Conservation (phyloP, 2,329 filamentous ascomycete species). For the Penicillium sp. region DNA sequence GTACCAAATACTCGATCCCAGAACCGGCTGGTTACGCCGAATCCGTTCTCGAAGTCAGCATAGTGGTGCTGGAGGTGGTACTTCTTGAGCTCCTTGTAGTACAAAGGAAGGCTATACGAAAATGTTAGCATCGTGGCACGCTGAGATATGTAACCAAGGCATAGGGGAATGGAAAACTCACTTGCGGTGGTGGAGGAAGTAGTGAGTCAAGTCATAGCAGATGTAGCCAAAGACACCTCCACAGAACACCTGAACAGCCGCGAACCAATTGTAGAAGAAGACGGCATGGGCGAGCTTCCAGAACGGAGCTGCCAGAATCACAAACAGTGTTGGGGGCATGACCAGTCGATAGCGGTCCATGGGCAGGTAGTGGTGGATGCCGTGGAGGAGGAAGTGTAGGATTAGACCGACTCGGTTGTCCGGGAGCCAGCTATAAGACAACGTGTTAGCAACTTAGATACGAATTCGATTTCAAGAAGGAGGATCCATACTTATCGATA, state of each 20-base stretch:
- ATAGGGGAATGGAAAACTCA: conserved; percentile 48
- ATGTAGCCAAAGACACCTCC: conserved; percentile 95
- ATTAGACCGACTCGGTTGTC: conserved; percentile 89
- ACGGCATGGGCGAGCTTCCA: conserved; percentile 86
- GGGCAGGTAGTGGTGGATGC: conserved; percentile 97
- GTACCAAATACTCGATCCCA: conserved; percentile 95
- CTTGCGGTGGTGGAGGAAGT: conserved; percentile 96
- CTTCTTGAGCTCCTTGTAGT: conserved; percentile 93
- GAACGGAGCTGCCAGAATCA: conserved; percentile 83
- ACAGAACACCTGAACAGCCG: conserved; percentile 77
- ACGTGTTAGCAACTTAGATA: conserved; percentile 27
- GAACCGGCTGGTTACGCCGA: conserved; percentile 94
- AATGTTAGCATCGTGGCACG: conserved; percentile 18
- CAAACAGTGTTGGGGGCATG: conserved; percentile 91
- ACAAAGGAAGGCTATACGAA: conserved; percentile 70
- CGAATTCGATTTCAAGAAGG: background rate
- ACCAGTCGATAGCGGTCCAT: conserved; percentile 98
- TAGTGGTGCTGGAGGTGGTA: conserved; percentile 98
- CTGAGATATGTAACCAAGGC: background rate
- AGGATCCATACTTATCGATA: conserved; percentile 75
- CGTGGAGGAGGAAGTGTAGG: conserved; percentile 90
- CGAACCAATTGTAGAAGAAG: conserved; percentile 85
- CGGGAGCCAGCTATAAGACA: conserved; percentile 72
- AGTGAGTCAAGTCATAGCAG: conserved; percentile 96
- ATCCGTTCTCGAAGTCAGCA: conserved; percentile 96